phyloP scores from a whole-genome alignment of 2,329 filamentous ascomycete genomes.

The Tolypocladium cylindrosporum region DNA sequence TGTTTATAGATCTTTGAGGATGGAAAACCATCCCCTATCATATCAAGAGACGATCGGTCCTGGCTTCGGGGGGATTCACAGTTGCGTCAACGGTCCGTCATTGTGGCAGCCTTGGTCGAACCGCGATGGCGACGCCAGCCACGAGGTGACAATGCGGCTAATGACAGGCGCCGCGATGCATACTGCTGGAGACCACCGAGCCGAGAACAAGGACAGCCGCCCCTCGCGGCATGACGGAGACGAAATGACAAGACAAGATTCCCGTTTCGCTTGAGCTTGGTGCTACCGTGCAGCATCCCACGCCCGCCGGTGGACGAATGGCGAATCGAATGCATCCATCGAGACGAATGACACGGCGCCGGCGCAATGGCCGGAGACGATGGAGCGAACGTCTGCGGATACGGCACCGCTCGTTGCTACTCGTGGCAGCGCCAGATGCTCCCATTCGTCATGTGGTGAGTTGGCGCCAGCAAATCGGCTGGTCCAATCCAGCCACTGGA shows the following conservation, averaged over 20 bases:
- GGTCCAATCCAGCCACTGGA: neutral
- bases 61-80: neutral
- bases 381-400: neutral
- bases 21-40: constrained; percentile 31
- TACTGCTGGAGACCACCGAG: neutral
- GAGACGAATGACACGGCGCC: neutral
- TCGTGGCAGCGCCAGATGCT: neutral
- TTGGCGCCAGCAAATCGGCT: neutral
- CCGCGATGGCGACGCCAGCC: neutral
- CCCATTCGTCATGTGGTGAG: neutral
- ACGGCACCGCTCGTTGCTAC: neutral
- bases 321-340: neutral
- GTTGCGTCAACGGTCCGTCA: neutral
- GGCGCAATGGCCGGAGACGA: neutral
- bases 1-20: constrained; percentile 35
- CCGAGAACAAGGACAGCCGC: neutral
- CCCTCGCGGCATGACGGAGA: neutral
- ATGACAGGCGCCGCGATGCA: neutral
- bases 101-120: neutral
- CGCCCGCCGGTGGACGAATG: neutral
- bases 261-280: neutral
- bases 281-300: neutral
- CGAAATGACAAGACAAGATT: neutral
- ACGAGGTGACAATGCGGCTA: neutral
- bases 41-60: constrained; percentile 26